Percentiles rank a stretch among this genome's conserved stretches.
These are phyloP conservation scores for Komagataella kurtzmanii DNA, from an alignment of 805 yeast genomes.

Conservation along the genomic window DNA sequence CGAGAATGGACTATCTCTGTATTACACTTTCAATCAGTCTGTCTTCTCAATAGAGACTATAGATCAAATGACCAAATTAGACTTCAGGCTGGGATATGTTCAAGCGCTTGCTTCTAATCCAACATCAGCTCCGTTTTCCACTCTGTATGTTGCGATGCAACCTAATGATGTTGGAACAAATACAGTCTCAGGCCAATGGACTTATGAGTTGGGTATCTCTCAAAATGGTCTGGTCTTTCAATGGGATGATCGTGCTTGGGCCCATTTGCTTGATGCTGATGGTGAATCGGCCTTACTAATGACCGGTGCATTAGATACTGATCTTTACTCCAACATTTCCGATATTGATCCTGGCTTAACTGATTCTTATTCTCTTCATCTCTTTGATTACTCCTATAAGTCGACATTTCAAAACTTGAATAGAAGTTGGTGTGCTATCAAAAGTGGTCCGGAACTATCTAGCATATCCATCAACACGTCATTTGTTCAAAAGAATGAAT, in stretches of 20 bases:
- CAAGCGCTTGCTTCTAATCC: constrained; percentile 9
- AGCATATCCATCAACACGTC: constrained; percentile 13
- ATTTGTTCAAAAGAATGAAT: constrained; percentile 29
- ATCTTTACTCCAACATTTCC: constrained; percentile 6
- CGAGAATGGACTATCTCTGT: constrained; percentile 12
- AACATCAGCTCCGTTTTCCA: constrained; percentile 4
- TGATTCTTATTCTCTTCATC: constrained; percentile 17
- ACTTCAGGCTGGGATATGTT: constrained; percentile 14
- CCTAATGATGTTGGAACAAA: constrained; percentile 11
- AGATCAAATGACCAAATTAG: constrained; percentile 5
- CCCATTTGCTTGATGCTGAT: constrained; percentile 56
- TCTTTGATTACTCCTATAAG: neutral
- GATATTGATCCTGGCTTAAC: neutral
- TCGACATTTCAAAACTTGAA: constrained; percentile 24
- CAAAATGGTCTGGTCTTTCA: constrained; percentile 50
- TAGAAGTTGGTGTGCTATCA: constrained; percentile 62
- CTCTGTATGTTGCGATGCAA: constrained; percentile 9
- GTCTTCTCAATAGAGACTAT: constrained; percentile 3
- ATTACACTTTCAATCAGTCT: constrained; percentile 13
- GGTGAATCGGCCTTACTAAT: constrained; percentile 50
- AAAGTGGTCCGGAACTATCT: constrained; percentile 29
- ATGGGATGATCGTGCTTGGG: constrained; percentile 50
- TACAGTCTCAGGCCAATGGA: constrained; percentile 25
- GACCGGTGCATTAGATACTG: constrained; percentile 24
- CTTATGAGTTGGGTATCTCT: constrained; percentile 54